Evolutionary conservation across 352 stramenopile species (phyloP).

Genomic region (Salisapilia sapeloensis): DNA sequence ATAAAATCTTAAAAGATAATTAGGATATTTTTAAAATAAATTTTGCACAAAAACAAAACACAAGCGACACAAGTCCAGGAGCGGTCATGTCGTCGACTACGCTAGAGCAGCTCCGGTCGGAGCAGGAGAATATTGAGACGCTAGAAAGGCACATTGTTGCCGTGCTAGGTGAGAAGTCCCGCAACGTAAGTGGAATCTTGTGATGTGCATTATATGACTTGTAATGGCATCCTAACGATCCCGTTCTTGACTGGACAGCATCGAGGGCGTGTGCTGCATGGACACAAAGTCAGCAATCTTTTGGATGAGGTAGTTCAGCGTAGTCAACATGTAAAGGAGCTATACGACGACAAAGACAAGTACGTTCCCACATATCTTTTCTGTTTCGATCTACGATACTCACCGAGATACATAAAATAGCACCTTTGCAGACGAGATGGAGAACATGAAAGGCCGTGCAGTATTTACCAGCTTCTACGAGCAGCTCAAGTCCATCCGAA

Average conservation of each 20-base stretch:
- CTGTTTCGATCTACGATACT: background rate
- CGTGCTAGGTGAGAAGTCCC: conserved; percentile 59
- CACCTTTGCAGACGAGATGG: conserved; percentile 59
- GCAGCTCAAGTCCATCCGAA: conserved; percentile 69
- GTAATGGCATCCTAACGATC: background rate
- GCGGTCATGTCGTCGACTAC: conserved; percentile 83
- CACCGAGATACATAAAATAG: conserved; percentile 6
- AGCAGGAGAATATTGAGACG: conserved; percentile 67
- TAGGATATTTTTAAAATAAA: no score
- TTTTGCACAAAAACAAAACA: no score
- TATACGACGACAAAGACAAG: conserved; percentile 74
- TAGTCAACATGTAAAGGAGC: conserved; percentile 51
- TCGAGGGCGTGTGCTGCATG: conserved; percentile 53
- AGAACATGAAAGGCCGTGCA: conserved; percentile 51
- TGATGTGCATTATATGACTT: background rate
- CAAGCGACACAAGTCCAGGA: no score
- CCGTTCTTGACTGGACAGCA: conserved; percentile 19
- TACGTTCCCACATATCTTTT: conserved; percentile 7
- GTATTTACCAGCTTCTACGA: conserved; percentile 83
- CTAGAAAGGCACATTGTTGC: conserved; percentile 55
- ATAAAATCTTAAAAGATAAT: no score
- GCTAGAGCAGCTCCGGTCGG: conserved; percentile 64
- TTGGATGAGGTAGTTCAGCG: conserved; percentile 49
- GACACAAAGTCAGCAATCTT: conserved; percentile 71
- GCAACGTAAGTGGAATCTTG: conserved; percentile 33